Evolutionary conservation across 805 yeast genomes (phyloP), one percentile per base, ranked within the genome.

Genomic region (Clavispora santaluciae): DNA sequence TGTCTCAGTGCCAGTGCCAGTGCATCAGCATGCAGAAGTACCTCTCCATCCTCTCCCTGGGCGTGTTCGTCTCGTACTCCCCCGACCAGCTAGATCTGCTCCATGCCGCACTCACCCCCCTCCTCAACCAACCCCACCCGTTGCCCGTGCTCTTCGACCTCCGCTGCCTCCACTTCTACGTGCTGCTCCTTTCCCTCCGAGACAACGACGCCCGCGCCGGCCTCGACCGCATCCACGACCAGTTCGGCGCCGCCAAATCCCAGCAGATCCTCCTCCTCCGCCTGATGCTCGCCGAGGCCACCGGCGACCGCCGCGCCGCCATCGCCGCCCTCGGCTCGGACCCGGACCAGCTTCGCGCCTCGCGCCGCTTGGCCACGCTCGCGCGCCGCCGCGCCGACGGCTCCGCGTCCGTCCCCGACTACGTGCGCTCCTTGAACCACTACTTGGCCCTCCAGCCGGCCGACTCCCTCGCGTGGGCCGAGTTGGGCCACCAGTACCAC

Each of bases 381-480:
- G 53, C 63, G 22, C 54, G 70, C 15, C 45, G 48, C 18, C 28
- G 13, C 3, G 22, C 42, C 15, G 46, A 53, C 46, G 44, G 45
- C 41, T 12, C 59, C 46, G 57, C 28, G 44, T 55, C 51, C 18
- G 37, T 30, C 22, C 43, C 46, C 35, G 66, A 61, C 39, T 86
- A 78, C 57, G 72, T 86, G 34, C 64, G 69, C 25, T 74, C 72
- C 39, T 68, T 90, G 50, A 64, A 68, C 9, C 72, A 68, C 25
- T 76, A 73, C 48, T 61, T 86, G 39, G 82, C 80, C 40, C 63
- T 72, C 38, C 79, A 76, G 50, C 96, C 97, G 1, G 59, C 81
- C 16, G 98, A 93, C 59, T 66, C 76, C 2, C 80, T 83, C 47
- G 66, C 84, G 2, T 88, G 95, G 95, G 71, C 79, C 36, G 95